Conservation (phyloP, 108 stramenopile genomes). For the Conticribra guillardii region DNA sequence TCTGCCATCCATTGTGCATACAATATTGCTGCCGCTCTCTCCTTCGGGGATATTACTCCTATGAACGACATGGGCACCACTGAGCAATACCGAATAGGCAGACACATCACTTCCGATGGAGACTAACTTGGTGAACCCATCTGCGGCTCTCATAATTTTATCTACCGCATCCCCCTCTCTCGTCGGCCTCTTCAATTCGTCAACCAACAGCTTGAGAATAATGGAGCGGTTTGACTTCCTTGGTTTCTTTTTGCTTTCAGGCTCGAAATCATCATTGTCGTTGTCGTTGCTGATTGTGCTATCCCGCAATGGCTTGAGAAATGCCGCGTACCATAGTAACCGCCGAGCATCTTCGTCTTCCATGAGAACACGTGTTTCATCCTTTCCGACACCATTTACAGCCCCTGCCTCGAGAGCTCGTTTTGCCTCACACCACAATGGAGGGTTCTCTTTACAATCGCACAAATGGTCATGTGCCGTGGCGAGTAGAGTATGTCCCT, state of each 20-base stretch:
- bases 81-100: constrained; percentile 72
- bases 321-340: constrained; percentile 83
- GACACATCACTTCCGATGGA: constrained; percentile 65
- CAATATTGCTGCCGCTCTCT: constrained; percentile 16
- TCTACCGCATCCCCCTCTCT: constrained; percentile 81
- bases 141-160: constrained; percentile 74
- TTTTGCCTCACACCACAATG: constrained; percentile 69
- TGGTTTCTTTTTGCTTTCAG: constrained; percentile 29
- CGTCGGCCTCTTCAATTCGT: constrained; percentile 76
- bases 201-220: constrained; percentile 64
- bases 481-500: constrained; percentile 61
- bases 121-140: constrained; percentile 72
- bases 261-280: constrained; percentile 18
- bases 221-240: constrained; percentile 63
- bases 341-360: constrained; percentile 82
- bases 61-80: constrained; percentile 58
- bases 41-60: constrained; percentile 18
- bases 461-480: constrained; percentile 71
- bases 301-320: constrained; percentile 76
- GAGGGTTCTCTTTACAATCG: constrained; percentile 68
- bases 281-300: constrained; percentile 25
- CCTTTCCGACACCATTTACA: constrained; percentile 50
- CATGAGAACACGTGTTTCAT: constrained; percentile 50
- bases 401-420: constrained; percentile 37
- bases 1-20: constrained; percentile 62